Conservation (phyloP, 2,329 filamentous ascomycete genomes). For the Penicillium hordei region DNA sequence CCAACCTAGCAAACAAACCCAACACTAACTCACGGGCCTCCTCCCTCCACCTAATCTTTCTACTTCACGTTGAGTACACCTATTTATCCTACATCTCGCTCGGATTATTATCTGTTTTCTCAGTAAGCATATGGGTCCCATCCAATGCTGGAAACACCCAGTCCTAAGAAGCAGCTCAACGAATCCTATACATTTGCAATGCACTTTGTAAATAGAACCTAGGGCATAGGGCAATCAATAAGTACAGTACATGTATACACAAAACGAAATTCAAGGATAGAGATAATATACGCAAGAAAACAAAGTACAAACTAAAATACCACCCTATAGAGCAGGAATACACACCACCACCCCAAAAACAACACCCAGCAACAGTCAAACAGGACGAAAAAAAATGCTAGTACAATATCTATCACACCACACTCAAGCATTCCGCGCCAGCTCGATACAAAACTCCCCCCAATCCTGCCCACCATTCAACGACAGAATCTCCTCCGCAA, state of each 20-base stretch:
- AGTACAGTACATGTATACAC: neutral
- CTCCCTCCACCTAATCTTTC: too few relatives aligned
- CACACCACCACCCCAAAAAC: neutral
- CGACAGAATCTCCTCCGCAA: constrained; percentile 72
- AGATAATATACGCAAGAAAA: neutral
- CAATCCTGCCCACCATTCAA: constrained; percentile 56
- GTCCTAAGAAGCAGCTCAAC: neutral
- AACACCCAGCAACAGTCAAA: neutral
- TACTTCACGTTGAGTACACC: too few relatives aligned
- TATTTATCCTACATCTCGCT: too few relatives aligned
- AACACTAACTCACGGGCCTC: too few relatives aligned
- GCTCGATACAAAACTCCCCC: constrained; percentile 70
- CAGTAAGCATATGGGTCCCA: too few relatives aligned
- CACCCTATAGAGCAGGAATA: neutral
- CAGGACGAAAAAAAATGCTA: neutral
- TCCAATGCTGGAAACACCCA: neutral
- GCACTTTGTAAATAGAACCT: neutral
- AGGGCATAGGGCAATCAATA: neutral
- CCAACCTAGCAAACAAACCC: neutral
- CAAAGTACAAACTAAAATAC: neutral
- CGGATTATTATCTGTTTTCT: too few relatives aligned
- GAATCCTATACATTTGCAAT: neutral
- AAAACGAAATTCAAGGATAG: neutral
- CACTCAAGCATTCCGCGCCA: constrained; percentile 44
- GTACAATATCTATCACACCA: neutral